Evolutionary conservation across 2,329 filamentous ascomycete species (phyloP).

Genomic region (Pestalotiopsis sp.): DNA sequence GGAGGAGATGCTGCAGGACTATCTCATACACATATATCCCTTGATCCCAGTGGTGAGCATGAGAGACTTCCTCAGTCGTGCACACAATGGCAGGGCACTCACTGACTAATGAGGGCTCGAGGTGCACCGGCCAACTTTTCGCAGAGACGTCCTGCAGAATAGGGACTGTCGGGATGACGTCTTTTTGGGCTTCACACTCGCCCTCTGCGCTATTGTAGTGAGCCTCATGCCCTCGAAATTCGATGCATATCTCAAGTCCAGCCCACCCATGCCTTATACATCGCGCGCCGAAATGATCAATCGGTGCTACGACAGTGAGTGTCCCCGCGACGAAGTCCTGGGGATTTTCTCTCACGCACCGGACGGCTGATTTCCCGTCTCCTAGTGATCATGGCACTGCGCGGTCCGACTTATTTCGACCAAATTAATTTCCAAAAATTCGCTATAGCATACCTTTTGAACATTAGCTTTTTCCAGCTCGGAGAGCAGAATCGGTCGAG

Average conservation of each 20-base stretch:
- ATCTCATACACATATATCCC: neutral
- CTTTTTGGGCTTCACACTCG: neutral
- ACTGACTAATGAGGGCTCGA: neutral
- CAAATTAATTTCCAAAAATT: slow-evolving; percentile 8
- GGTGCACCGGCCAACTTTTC: slow-evolving; percentile 3
- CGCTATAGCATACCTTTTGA: neutral
- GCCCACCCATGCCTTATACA: neutral
- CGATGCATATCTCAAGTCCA: neutral
- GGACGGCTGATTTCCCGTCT: neutral
- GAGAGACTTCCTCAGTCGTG: no score
- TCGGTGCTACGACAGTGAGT: neutral
- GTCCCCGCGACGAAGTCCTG: neutral
- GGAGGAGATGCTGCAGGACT: slow-evolving; percentile 1
- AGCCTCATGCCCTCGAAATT: slow-evolving; percentile 1
- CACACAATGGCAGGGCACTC: neutral
- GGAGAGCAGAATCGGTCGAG: slow-evolving; percentile 8
- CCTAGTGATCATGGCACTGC: slow-evolving; percentile 1
- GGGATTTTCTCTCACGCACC: neutral
- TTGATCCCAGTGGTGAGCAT: neutral
- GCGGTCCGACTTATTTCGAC: slow-evolving; percentile 3
- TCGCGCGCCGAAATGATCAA: neutral
- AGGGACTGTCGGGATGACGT: neutral
- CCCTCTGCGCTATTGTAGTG: neutral
- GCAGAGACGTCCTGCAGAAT: neutral
- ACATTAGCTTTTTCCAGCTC: slow-evolving; percentile 7